A percentile compares a stretch with the other conserved stretches of the same genome.
phyloP scores from a whole-genome alignment of 768 basidiomycete species.

The Mycena pura region DNA sequence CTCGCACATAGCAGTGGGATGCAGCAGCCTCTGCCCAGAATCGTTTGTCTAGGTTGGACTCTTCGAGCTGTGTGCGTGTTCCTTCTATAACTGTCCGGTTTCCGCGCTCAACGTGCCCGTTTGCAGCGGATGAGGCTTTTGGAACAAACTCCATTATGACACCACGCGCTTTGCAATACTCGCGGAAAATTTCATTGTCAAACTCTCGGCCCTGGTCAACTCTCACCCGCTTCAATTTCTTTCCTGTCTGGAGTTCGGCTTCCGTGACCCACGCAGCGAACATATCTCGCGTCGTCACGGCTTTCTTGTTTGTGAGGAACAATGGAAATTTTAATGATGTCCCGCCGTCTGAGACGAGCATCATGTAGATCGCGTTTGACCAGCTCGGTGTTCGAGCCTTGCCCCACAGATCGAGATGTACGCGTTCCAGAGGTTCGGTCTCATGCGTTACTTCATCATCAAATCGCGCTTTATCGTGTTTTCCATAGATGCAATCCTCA shows the following conservation, averaged over 20 bases:
- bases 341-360: neutral
- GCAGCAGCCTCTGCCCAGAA: neutral
- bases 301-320: neutral
- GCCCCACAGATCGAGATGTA: neutral
- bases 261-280: too few relatives aligned
- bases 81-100: neutral
- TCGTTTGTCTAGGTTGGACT: too few relatives aligned
- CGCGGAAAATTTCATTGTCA: too few relatives aligned
- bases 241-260: too few relatives aligned
- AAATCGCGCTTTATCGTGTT: neutral
- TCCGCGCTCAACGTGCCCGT: neutral
- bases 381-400: neutral
- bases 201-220: too few relatives aligned
- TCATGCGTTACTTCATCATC: neutral
- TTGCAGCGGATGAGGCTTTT: neutral
- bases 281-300: too few relatives aligned
- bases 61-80: neutral
- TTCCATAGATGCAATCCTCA: neutral
- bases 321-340: neutral
- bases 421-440: neutral
- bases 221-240: too few relatives aligned
- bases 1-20: neutral
- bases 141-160: too few relatives aligned
- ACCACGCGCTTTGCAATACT: too few relatives aligned
- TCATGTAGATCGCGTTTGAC: neutral